Percentiles rank a stretch among this genome's conserved stretches.
phyloP scores from a whole-genome alignment of 148 eudicot genomes.

The Fagopyrum homotropicum region DNA sequence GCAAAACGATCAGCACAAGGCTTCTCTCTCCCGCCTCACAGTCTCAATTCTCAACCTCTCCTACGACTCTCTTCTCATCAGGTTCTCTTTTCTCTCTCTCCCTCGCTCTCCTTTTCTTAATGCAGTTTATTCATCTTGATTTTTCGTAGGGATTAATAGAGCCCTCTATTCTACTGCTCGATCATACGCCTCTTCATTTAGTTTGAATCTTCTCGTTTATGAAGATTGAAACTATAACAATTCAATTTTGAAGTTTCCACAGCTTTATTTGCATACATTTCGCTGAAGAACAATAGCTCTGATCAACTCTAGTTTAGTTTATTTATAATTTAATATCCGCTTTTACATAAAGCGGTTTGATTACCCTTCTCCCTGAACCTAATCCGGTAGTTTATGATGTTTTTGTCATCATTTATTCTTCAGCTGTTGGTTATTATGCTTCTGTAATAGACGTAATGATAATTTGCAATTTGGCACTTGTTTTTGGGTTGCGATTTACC shows the following conservation, averaged over 20 bases:
- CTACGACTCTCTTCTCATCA: constrained; percentile 10
- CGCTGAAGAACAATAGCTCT: not conserved
- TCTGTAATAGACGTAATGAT: not conserved
- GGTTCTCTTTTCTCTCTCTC: constrained; percentile 6
- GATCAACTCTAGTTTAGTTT: not conserved
- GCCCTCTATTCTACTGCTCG: not conserved
- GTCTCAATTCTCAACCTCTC: not conserved
- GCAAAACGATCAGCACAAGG: constrained; percentile 34
- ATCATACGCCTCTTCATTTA: not conserved
- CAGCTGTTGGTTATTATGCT: not conserved
- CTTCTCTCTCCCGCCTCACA: constrained; percentile 4
- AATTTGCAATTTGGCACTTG: not conserved
- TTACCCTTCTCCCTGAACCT: not conserved
- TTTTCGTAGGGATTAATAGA: not conserved
- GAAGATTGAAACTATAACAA: not conserved
- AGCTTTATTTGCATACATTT: not conserved
- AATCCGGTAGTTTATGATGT: not conserved
- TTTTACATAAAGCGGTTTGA: not conserved
- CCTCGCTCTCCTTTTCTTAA: not conserved
- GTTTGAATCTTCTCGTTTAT: not conserved
- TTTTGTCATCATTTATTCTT: not conserved
- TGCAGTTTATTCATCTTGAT: not conserved
- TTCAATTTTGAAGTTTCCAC: not conserved
- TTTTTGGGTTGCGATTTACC: not conserved
- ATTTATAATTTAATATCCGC: not conserved